A percentile compares a stretch with the other conserved stretches of the same genome.
Conservation (phyloP, 768 basidiomycete species). For the Boletus rubroflammeus region DNA sequence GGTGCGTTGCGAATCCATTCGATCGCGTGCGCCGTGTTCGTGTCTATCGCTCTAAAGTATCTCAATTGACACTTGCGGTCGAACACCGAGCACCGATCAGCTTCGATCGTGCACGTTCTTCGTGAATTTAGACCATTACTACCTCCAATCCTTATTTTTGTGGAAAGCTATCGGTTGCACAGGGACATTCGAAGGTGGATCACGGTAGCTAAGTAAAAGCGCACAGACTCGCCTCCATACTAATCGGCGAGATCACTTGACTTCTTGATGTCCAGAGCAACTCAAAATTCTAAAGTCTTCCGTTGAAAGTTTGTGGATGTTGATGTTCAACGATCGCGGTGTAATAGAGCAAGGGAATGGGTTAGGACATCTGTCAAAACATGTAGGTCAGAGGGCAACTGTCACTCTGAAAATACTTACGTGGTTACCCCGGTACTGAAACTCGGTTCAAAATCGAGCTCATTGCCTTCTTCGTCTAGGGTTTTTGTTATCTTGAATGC, state of each 20-base stretch:
- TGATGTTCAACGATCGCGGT: neutral
- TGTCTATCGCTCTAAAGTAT: slow-evolving; percentile 17
- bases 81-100: too few species aligned
- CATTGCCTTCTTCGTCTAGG: slow-evolving; percentile 23
- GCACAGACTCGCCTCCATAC: too few species aligned
- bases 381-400: neutral
- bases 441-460: slow-evolving; percentile 16
- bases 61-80: too few species aligned
- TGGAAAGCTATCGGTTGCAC: neutral
- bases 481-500: slow-evolving; percentile 26
- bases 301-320: slow-evolving; percentile 1
- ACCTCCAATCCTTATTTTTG: neutral
- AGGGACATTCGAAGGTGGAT: too few species aligned
- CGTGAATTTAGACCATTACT: slow-evolving; percentile 12
- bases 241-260: neutral
- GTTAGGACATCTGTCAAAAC: slow-evolving; percentile 5
- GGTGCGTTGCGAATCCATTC: neutral
- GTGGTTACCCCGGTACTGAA: slow-evolving; percentile 14
- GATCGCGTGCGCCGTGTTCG: slow-evolving; percentile 4
- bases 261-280: neutral
- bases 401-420: neutral
- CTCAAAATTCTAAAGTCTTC: neutral
- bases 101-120: slow-evolving; percentile 3
- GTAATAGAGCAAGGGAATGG: slow-evolving; percentile 14
- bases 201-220: too few species aligned